These are phyloP conservation scores for Leavenworthia alabamica DNA, from an alignment of 345 rosid species.

Conservation along the genomic window DNA sequence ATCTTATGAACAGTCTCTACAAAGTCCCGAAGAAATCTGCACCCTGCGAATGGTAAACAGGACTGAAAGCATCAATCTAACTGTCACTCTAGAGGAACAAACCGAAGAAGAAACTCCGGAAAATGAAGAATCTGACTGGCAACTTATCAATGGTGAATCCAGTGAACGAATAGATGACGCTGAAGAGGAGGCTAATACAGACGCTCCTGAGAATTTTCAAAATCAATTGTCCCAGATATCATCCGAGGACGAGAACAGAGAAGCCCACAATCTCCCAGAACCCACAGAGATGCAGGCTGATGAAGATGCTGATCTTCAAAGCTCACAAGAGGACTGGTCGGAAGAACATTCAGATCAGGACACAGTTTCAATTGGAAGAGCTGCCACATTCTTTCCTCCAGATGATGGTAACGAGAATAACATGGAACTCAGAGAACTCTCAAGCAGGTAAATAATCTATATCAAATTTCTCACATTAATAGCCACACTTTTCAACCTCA, in stretches of 20 bases:
- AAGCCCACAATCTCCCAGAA: constrained; percentile 33
- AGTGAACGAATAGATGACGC: constrained; percentile 35
- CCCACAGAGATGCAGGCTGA: constrained; percentile 34
- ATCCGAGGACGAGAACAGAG: constrained; percentile 40
- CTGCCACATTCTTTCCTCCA: constrained; percentile 42
- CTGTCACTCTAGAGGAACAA: constrained; percentile 34
- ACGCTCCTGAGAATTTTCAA: constrained; percentile 34
- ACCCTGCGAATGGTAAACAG: constrained; percentile 15
- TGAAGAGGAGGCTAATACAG: constrained; percentile 35
- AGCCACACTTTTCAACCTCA: constrained; percentile 7
- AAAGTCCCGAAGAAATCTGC: constrained; percentile 25
- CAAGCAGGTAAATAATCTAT: constrained; percentile 50
- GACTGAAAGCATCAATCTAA: constrained; percentile 29
- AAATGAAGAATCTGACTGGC: constrained; percentile 39
- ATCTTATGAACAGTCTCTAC: constrained; percentile 30
- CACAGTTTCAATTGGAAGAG: constrained; percentile 39
- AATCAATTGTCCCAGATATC: constrained; percentile 34
- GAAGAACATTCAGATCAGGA: constrained; percentile 47
- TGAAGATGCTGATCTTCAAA: constrained; percentile 42
- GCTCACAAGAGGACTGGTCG: constrained; percentile 52
- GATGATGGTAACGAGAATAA: constrained; percentile 61
- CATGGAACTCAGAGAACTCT: constrained; percentile 74
- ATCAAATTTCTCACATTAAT: not conserved
- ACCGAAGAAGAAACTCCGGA: constrained; percentile 34
- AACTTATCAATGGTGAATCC: constrained; percentile 36